Percentiles rank a stretch among this genome's conserved stretches.
Evolutionary conservation across 73 alveolate genomes (phyloP).

Genomic region (Tetrahymena malaccensis): DNA sequence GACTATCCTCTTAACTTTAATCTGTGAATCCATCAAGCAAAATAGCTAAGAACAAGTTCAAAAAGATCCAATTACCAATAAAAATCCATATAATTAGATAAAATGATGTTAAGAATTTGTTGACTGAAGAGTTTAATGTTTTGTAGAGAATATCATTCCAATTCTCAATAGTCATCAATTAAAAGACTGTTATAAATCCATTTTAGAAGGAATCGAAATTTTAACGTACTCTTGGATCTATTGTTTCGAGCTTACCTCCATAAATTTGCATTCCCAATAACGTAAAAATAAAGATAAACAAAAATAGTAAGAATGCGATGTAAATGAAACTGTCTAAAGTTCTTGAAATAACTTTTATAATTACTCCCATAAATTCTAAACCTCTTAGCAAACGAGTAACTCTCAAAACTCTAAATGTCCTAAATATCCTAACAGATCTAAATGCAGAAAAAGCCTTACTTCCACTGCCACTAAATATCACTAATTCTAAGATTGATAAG

Average conservation of each 20-base stretch:
- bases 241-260: slow-evolving; percentile 70
- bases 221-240: slow-evolving; percentile 43
- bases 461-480: slow-evolving; percentile 60
- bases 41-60: slow-evolving; percentile 88
- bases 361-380: slow-evolving; percentile 74
- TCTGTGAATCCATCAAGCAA: slow-evolving; percentile 80
- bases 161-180: slow-evolving; percentile 83
- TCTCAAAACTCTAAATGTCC: slow-evolving; percentile 92
- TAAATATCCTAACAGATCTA: slow-evolving; percentile 84
- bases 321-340: slow-evolving; percentile 73
- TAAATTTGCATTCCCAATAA: slow-evolving; percentile 91
- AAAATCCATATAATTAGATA: slow-evolving; percentile 85
- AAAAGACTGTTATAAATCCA: slow-evolving; percentile 83
- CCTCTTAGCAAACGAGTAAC: slow-evolving; percentile 85
- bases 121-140: slow-evolving; percentile 40
- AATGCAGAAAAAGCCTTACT: slow-evolving; percentile 61
- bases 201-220: slow-evolving; percentile 81
- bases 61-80: slow-evolving; percentile 86
- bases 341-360: slow-evolving; percentile 73
- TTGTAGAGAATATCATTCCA: slow-evolving; percentile 83
- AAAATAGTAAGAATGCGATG: slow-evolving; percentile 67
- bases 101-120: slow-evolving; percentile 46
- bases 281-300: slow-evolving; percentile 84
- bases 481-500: slow-evolving; percentile 77
- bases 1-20: slow-evolving; percentile 32